Evolutionary conservation across 345 rosid genomes (phyloP), one percentile per base, ranked within the genome.

Genomic region (Gossypium stocksii): DNA sequence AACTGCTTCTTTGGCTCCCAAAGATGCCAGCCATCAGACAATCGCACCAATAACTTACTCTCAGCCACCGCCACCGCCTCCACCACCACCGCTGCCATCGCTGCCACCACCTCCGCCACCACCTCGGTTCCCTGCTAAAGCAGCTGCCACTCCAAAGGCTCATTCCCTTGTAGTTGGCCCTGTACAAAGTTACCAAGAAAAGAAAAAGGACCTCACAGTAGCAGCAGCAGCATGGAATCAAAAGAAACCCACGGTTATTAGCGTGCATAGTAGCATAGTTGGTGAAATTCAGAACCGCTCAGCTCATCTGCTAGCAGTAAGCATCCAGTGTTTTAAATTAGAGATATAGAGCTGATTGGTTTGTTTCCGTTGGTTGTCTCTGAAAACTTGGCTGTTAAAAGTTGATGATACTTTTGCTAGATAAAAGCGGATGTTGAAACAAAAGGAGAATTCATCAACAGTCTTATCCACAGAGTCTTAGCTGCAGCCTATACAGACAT

Each of bases 241-340:
- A 38, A 83, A 79, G 41, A 85, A 77, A 74, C 79, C 84, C 27
- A 79, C 80, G 0, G 82, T 73, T 48, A 76, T 48, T 44, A 89
- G 85, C 78, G 90, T 82, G 38, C 98, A 91, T 69, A 89, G 77
- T 65, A 90, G 94, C 82, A 89, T 92, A 59, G 94, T 94, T 53
- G 97, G 92, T 63, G 98, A 94, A 85, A 90, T 92, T 78, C 97
- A 89, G 78, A 92, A 94, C 77, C 94, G 98, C 57, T 94, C 98
- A 0, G 86, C 94, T 0, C 91, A 90, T 74, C 90, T 92, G 13
- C 80, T 90, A 69, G 98, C 98, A 43, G 98, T 94, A 88, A 86
- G 89, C 41, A 74, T 73, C 51, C 8, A 16, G 22, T 17, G 20
- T 71, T 72, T 62, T 48, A 20, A 56, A 46, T 56, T 71, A 20